phyloP scores from a whole-genome alignment of 129 eudicot species.

The Chrysanthemum seticuspe region DNA sequence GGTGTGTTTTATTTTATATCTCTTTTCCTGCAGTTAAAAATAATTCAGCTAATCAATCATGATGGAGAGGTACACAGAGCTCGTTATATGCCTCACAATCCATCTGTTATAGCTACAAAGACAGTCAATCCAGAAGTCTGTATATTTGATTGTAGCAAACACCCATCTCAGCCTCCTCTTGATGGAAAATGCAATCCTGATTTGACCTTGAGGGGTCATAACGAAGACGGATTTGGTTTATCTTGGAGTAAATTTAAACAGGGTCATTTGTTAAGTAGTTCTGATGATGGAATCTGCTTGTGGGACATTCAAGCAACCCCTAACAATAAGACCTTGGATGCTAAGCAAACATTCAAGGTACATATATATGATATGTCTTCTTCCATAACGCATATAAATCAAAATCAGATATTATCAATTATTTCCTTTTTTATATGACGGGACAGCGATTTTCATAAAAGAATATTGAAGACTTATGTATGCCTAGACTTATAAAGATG shows the following conservation, averaged over 20 bases:
- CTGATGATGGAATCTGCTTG: slow-evolving; percentile 94
- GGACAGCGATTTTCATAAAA: too few species aligned
- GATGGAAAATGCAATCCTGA: slow-evolving; percentile 91
- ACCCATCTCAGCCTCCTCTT: slow-evolving; percentile 88
- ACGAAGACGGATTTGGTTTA: slow-evolving; percentile 82
- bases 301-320: slow-evolving; percentile 94
- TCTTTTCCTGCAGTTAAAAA: slow-evolving; percentile 68
- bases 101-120: slow-evolving; percentile 85
- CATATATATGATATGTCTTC: neutral
- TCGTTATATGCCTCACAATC: slow-evolving; percentile 96
- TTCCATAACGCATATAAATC: too few species aligned
- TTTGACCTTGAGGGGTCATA: slow-evolving; percentile 86
- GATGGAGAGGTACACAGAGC: slow-evolving; percentile 97
- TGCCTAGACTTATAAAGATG: too few species aligned
- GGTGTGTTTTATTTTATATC: neutral
- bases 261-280: slow-evolving; percentile 89
- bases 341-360: slow-evolving; percentile 88
- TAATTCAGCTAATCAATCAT: slow-evolving; percentile 88
- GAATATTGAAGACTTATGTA: too few species aligned
- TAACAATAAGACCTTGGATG: slow-evolving; percentile 71
- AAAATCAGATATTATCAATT: too few species aligned
- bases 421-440: too few species aligned
- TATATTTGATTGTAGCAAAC: slow-evolving; percentile 88
- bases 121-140: slow-evolving; percentile 90
- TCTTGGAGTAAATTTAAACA: slow-evolving; percentile 94